phyloP scores from a whole-genome alignment of 805 yeast genomes.

The Candida stauntonica region DNA sequence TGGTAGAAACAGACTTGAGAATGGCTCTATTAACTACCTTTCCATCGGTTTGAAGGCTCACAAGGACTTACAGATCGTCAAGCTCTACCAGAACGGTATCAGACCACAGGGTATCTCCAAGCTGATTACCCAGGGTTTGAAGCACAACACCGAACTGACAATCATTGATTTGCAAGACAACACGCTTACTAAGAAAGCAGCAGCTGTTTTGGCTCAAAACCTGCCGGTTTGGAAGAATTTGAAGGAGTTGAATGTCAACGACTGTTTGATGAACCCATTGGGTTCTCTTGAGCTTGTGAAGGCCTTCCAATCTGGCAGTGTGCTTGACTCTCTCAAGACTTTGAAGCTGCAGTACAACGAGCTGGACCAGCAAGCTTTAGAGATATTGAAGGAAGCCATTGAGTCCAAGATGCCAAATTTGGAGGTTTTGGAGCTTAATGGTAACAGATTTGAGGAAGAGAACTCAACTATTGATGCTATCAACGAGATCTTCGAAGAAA shows the following conservation, averaged over 20 bases:
- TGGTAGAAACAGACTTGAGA: constrained; percentile 95
- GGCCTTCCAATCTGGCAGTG: constrained; percentile 40
- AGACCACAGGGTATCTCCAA: constrained; percentile 87
- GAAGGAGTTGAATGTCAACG: constrained; percentile 80
- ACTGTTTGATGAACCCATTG: constrained; percentile 74
- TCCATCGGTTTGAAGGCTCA: constrained; percentile 84
- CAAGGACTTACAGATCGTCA: constrained; percentile 62
- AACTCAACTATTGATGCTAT: constrained; percentile 62
- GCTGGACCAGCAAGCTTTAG: constrained; percentile 62
- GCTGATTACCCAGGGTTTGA: constrained; percentile 69
- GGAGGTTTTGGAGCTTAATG: constrained; percentile 76
- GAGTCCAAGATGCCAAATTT: constrained; percentile 54
- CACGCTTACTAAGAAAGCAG: constrained; percentile 74
- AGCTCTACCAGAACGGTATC: constrained; percentile 93
- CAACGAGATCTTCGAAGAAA: constrained; percentile 55
- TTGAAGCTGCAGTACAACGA: constrained; percentile 88
- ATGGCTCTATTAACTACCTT: constrained; percentile 84
- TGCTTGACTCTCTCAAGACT: constrained; percentile 41
- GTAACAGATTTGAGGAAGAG: constrained; percentile 91
- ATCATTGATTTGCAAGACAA: constrained; percentile 90
- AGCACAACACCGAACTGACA: constrained; percentile 53
- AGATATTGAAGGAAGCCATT: constrained; percentile 52
- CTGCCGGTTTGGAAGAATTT: constrained; percentile 62
- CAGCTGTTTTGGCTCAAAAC: constrained; percentile 57
- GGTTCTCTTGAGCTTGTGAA: constrained; percentile 62